Conservation (phyloP, 805 yeast genomes). For the Hanseniaspora valbyensis region DNA sequence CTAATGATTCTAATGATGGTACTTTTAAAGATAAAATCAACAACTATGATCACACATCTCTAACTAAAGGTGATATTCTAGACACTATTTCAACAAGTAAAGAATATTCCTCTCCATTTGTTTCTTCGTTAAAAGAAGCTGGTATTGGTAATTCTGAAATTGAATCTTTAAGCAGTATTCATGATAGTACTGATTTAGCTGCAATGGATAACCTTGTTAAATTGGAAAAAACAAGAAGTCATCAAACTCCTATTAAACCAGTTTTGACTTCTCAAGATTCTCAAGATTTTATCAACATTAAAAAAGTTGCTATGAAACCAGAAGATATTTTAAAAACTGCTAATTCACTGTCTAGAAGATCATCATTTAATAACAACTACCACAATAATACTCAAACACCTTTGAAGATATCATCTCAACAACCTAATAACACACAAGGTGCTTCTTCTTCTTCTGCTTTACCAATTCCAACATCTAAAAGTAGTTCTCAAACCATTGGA, state of each 20-base stretch:
- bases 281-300: conserved; percentile 2
- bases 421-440: background rate
- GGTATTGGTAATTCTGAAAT: conserved; percentile 1
- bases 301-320: conserved; percentile 4
- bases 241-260: conserved; percentile 1
- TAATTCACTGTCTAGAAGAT: conserved; percentile 24
- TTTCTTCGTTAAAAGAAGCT: background rate
- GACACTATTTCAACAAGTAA: background rate
- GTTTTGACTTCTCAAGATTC: background rate
- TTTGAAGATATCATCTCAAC: background rate
- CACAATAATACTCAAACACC: background rate
- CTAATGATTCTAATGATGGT: background rate
- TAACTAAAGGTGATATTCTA: background rate
- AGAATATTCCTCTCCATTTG: background rate
- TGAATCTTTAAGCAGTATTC: conserved; percentile 16
- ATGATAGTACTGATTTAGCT: conserved; percentile 16
- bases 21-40: background rate
- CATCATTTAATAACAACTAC: conserved; percentile 22
- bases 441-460: background rate
- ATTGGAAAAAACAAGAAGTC: conserved; percentile 11
- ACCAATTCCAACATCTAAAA: background rate
- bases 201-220: conserved; percentile 15
- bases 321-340: conserved; percentile 17
- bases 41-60: background rate
- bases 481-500: background rate